Evolutionary conservation across 1,139 yeast genomes (phyloP).

Genomic region (Schwanniomyces etchellsii): DNA sequence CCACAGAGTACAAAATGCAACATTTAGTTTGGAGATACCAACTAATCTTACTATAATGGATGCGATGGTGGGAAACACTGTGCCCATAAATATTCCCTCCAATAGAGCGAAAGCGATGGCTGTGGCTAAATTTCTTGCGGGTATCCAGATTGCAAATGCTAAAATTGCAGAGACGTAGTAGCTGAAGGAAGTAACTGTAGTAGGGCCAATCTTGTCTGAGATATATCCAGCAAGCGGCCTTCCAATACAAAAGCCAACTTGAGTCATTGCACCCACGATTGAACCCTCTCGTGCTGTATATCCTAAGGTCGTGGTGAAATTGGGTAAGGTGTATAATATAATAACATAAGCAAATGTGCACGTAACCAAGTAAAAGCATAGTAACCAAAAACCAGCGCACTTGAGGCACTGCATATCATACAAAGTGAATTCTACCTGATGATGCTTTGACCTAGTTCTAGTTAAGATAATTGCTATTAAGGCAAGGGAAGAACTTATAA

Average conservation of each 20-base stretch:
- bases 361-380: constrained; percentile 26
- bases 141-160: constrained; percentile 31
- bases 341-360: constrained; percentile 44
- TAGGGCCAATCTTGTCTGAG: constrained; percentile 34
- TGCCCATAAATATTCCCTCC: constrained; percentile 24
- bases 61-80: constrained; percentile 24
- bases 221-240: constrained; percentile 36
- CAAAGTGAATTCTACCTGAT: constrained; percentile 30
- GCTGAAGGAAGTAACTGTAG: constrained; percentile 25
- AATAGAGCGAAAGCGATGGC: constrained; percentile 20
- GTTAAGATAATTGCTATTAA: constrained; percentile 26
- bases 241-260: constrained; percentile 35
- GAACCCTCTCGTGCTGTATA: constrained; percentile 37
- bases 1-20: constrained; percentile 46
- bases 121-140: constrained; percentile 27
- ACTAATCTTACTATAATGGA: constrained; percentile 32
- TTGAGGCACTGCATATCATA: constrained; percentile 24
- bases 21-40: constrained; percentile 45
- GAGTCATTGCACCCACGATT: constrained; percentile 39
- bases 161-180: constrained; percentile 22
- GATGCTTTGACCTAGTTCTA: constrained; percentile 17
- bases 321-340: constrained; percentile 38
- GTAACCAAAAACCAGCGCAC: constrained; percentile 26
- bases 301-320: constrained; percentile 41
- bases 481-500: constrained; percentile 26